Conservation (phyloP, 306 rosid species). For the Rubus idaeus region DNA sequence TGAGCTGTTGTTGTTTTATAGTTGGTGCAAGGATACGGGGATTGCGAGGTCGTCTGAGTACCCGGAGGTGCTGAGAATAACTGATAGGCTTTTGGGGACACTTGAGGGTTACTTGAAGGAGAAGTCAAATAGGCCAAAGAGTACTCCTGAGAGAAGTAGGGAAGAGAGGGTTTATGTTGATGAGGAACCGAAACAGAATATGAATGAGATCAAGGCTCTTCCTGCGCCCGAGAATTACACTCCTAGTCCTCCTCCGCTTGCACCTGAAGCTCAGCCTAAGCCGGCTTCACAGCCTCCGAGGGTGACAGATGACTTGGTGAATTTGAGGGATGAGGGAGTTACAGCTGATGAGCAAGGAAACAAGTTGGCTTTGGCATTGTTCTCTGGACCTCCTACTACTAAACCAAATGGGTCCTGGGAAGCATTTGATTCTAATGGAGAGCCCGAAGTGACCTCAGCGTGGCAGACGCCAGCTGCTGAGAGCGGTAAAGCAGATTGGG, state of each 20-base stretch:
- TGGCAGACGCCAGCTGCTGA: slow-evolving; percentile 84
- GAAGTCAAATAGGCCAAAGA: slow-evolving; percentile 44
- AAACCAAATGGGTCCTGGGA: slow-evolving; percentile 74
- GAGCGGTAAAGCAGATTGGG: slow-evolving; percentile 81
- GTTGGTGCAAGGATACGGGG: slow-evolving; percentile 80
- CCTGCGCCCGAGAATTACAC: slow-evolving; percentile 60
- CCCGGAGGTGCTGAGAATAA: slow-evolving; percentile 73
- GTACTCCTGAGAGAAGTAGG: slow-evolving; percentile 45
- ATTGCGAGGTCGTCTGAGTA: slow-evolving; percentile 74
- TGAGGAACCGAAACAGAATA: slow-evolving; percentile 32
- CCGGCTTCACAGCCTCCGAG: slow-evolving; percentile 23
- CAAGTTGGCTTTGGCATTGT: slow-evolving; percentile 71
- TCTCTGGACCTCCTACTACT: slow-evolving; percentile 46
- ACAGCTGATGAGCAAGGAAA: slow-evolving; percentile 85
- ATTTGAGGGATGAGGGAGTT: slow-evolving; percentile 54
- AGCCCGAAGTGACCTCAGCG: slow-evolving; percentile 65
- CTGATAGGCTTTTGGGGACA: slow-evolving; percentile 54
- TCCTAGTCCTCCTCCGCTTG: slow-evolving; percentile 33
- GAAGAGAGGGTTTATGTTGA: slow-evolving; percentile 36
- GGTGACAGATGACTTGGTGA: slow-evolving; percentile 61
- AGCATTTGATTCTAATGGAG: slow-evolving; percentile 59
- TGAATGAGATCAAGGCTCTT: slow-evolving; percentile 72
- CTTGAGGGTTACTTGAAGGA: slow-evolving; percentile 72
- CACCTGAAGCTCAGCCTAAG: slow-evolving; percentile 27
- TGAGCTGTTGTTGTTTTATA: slow-evolving; percentile 63